Percentiles rank a stretch among this genome's conserved stretches.
Evolutionary conservation across 2,329 filamentous ascomycete species (phyloP).

Genomic region (Teratosphaeria zuluensis): DNA sequence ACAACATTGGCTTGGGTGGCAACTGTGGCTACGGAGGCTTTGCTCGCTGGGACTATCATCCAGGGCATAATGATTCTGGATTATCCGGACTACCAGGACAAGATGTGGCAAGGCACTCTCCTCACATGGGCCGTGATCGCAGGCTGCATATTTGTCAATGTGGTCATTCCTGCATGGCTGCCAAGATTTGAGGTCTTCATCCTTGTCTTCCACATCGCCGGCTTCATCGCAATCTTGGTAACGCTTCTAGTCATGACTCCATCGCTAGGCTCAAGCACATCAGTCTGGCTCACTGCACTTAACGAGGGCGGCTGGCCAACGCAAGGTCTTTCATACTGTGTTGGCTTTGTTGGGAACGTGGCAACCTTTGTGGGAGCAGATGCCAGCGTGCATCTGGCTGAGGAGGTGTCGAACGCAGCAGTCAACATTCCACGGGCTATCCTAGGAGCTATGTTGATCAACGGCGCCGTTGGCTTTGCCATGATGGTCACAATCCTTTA

Average conservation of each 20-base stretch:
- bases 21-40: constrained; percentile 33
- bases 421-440: constrained; percentile 40
- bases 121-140: constrained; percentile 31
- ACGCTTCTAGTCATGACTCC: constrained; percentile 30
- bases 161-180: constrained; percentile 36
- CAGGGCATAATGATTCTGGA: constrained; percentile 32
- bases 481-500: constrained; percentile 38
- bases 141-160: constrained; percentile 36
- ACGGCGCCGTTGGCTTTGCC: constrained; percentile 38
- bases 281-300: constrained; percentile 22
- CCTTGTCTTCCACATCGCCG: constrained; percentile 40
- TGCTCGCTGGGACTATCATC: constrained; percentile 33
- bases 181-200: constrained; percentile 34
- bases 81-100: constrained; percentile 25
- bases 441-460: constrained; percentile 38
- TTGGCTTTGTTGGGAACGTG: constrained; percentile 27
- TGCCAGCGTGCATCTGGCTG: constrained; percentile 38
- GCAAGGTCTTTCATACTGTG: constrained; percentile 25
- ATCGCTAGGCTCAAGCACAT: constrained; percentile 12
- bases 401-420: constrained; percentile 42
- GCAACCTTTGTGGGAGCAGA: constrained; percentile 31
- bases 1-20: constrained; percentile 35
- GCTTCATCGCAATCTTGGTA: constrained; percentile 45
- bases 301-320: constrained; percentile 26
- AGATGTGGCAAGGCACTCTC: constrained; percentile 32